Evolutionary conservation across 441 rosid genomes (phyloP).

Genomic region (Syzygium syzygioides): DNA sequence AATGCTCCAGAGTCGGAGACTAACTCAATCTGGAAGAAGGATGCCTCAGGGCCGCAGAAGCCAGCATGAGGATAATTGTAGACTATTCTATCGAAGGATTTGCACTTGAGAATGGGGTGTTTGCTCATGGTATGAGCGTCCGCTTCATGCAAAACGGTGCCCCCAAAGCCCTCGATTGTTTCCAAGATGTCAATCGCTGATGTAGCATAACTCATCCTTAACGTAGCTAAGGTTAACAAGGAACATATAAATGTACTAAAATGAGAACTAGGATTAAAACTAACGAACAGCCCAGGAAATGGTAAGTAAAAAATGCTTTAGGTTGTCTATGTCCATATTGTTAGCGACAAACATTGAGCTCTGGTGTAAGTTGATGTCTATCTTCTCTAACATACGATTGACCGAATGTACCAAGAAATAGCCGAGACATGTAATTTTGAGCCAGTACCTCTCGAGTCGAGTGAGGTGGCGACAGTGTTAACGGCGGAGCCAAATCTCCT

Average conservation of each 20-base stretch:
- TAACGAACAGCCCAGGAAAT: neutral
- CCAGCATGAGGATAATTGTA: conserved; percentile 16
- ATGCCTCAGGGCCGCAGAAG: rapidly evolving
- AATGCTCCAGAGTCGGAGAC: neutral
- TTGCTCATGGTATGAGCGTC: neutral
- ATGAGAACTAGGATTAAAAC: neutral
- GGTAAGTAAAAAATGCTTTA: neutral
- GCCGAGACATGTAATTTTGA: neutral
- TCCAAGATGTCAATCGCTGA: neutral
- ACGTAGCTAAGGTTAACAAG: neutral
- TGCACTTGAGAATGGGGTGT: neutral
- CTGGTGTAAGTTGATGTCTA: neutral
- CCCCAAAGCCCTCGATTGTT: neutral
- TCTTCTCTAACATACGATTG: neutral
- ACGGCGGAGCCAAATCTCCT: conserved; percentile 13
- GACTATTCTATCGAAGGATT: conserved; percentile 6
- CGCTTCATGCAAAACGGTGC: conserved; percentile 7
- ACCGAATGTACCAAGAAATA: neutral
- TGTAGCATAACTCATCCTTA: neutral
- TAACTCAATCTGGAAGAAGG: neutral
- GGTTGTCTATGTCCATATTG: no score
- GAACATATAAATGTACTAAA: neutral
- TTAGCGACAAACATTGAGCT: neutral
- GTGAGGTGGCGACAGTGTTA: conserved; percentile 24
- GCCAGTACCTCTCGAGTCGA: conserved; percentile 4